Evolutionary conservation across 2,329 filamentous ascomycete species (phyloP).

Genomic region (Magnaporthiopsis incrustans): DNA sequence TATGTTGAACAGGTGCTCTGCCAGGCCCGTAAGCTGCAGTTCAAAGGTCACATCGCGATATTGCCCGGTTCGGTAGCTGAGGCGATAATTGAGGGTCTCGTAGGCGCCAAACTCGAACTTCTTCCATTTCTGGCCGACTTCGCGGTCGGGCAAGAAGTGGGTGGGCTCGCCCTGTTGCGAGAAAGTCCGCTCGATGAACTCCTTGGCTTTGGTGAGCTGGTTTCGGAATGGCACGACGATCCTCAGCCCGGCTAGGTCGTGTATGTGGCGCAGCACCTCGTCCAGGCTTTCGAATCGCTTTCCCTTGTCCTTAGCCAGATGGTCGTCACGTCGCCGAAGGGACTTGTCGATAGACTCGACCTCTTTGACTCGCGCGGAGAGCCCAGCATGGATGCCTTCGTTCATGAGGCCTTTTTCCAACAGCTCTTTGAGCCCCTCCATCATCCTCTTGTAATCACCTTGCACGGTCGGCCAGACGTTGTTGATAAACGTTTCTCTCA

Average conservation of each 20-base stretch:
- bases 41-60: slow-evolving; percentile 11
- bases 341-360: slow-evolving; percentile 6
- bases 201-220: slow-evolving; percentile 6
- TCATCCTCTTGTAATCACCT: slow-evolving; percentile 7
- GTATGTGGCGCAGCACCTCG: slow-evolving; percentile 7
- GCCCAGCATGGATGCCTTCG: not conserved
- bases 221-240: slow-evolving; percentile 10
- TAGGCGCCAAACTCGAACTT: slow-evolving; percentile 11
- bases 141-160: slow-evolving; percentile 8
- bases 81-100: slow-evolving; percentile 9
- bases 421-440: slow-evolving; percentile 3
- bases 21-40: slow-evolving; percentile 12
- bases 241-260: slow-evolving; percentile 12
- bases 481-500: slow-evolving; percentile 2
- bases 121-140: slow-evolving; percentile 9
- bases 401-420: slow-evolving; percentile 2
- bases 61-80: slow-evolving; percentile 5
- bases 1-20: slow-evolving; percentile 12
- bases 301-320: not conserved
- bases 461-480: slow-evolving; percentile 5
- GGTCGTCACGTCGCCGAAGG: slow-evolving; percentile 6
- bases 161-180: not conserved
- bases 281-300: slow-evolving; percentile 2
- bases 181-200: slow-evolving; percentile 9
- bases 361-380: slow-evolving; percentile 5